phyloP scores from a whole-genome alignment of 139 green algal species.

The Tetraselmis striata region DNA sequence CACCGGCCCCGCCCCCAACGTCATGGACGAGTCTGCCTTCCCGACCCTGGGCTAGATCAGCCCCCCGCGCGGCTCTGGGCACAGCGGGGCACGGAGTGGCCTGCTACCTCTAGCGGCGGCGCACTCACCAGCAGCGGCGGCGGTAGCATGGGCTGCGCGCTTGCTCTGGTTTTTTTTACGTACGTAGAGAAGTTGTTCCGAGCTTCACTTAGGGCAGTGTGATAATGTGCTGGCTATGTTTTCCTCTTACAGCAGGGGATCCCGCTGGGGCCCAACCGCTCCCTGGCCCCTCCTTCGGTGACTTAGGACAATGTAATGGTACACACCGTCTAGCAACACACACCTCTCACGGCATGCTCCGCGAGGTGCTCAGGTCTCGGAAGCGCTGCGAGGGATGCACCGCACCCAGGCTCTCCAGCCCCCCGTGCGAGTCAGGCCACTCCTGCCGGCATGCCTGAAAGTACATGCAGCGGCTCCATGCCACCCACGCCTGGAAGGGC shows the following conservation, averaged over 20 bases:
- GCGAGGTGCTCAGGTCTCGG: neutral
- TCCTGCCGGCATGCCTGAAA: neutral
- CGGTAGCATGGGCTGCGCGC: too few relatives aligned
- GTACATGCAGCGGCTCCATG: neutral
- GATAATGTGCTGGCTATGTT: too few relatives aligned
- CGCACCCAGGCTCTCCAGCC: conserved; percentile 1
- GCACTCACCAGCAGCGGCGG: too few relatives aligned
- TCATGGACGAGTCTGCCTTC: neutral
- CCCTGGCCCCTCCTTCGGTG: too few relatives aligned
- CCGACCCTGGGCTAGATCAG: neutral
- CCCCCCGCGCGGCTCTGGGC: too few relatives aligned
- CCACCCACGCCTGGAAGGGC: conserved; percentile 2
- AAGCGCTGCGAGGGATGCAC: neutral
- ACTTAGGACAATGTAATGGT: neutral
- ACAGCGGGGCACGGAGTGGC: too few relatives aligned
- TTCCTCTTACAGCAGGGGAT: too few relatives aligned
- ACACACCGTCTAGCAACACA: neutral
- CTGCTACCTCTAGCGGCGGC: too few relatives aligned
- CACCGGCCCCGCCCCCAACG: neutral
- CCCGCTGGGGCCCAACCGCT: too few relatives aligned
- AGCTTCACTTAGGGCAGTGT: too few relatives aligned
- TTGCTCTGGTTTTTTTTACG: too few relatives aligned
- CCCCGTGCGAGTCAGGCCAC: neutral
- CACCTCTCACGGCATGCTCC: neutral
- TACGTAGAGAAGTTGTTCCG: too few relatives aligned